phyloP scores from a whole-genome alignment of 2,329 filamentous ascomycete genomes.

The Fusarium sp. region DNA sequence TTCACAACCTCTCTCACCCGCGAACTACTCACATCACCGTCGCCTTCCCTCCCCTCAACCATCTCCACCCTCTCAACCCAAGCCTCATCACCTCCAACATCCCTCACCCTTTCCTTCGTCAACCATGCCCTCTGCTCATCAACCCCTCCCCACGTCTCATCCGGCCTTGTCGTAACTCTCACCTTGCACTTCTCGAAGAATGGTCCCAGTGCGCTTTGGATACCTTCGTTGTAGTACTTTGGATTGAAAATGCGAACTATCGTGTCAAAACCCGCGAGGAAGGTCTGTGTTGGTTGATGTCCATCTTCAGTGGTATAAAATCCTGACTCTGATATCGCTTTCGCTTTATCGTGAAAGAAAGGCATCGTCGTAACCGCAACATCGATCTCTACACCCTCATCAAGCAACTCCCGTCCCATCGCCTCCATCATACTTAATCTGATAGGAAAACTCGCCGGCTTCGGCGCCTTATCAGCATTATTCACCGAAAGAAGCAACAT shows the following conservation, averaged over 20 bases:
- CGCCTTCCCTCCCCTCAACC: slow-evolving; percentile 61
- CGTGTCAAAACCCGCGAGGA: slow-evolving; percentile 82
- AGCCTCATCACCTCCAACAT: slow-evolving; percentile 63
- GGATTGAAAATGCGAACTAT: slow-evolving; percentile 77
- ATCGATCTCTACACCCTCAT: slow-evolving; percentile 60
- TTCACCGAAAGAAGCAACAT: slow-evolving; percentile 71
- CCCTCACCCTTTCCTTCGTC: slow-evolving; percentile 58
- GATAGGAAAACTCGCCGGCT: slow-evolving; percentile 75
- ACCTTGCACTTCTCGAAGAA: slow-evolving; percentile 74
- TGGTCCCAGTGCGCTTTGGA: slow-evolving; percentile 67
- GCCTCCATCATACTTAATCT: slow-evolving; percentile 78
- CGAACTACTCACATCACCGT: slow-evolving; percentile 68
- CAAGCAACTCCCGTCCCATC: slow-evolving; percentile 69
- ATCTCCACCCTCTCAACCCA: slow-evolving; percentile 73
- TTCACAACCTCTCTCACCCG: slow-evolving; percentile 69
- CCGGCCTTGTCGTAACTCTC: slow-evolving; percentile 72
- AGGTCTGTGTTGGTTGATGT: slow-evolving; percentile 65
- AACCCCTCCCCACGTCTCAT: slow-evolving; percentile 68
- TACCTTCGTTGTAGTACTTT: slow-evolving; percentile 71
- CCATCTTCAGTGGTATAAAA: slow-evolving; percentile 52
- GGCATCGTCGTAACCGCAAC: slow-evolving; percentile 77
- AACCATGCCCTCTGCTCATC: slow-evolving; percentile 62
- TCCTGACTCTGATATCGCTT: slow-evolving; percentile 62
- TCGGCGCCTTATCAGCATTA: slow-evolving; percentile 75
- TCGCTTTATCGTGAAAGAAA: slow-evolving; percentile 79